Percentiles rank a stretch among this genome's conserved stretches.
Conservation (phyloP, 164 flowering plant genomes). For the Vitis rupestris region DNA sequence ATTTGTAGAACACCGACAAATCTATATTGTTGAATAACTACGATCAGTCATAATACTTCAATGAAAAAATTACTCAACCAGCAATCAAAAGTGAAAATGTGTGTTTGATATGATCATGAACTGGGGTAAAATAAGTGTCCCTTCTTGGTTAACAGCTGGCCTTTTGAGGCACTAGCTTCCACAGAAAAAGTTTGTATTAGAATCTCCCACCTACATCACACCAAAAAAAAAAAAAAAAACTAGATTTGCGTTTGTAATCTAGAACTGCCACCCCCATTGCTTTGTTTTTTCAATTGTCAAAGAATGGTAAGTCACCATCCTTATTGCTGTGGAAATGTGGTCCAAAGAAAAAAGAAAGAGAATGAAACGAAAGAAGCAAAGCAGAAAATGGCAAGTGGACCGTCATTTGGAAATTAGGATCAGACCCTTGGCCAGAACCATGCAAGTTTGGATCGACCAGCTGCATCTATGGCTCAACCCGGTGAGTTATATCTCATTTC, state of each 20-base stretch:
- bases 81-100: too few species aligned
- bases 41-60: background rate
- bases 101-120: too few species aligned
- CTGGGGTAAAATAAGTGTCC: too few species aligned
- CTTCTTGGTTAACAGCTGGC: too few species aligned
- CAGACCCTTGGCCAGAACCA: background rate
- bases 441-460: too few species aligned
- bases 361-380: background rate
- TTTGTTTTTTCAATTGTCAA: background rate
- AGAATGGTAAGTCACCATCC: conserved; percentile 6
- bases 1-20: conserved; percentile 2
- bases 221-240: too few species aligned
- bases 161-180: background rate
- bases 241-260: too few species aligned
- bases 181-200: too few species aligned
- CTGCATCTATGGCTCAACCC: too few species aligned
- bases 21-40: conserved; percentile 4
- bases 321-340: background rate
- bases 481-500: too few species aligned
- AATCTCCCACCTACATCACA: too few species aligned
- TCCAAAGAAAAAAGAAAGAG: background rate
- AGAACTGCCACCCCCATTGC: too few species aligned
- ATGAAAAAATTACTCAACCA: background rate
- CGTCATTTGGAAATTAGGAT: background rate
- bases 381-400: background rate